Evolutionary conservation across 495 filamentous ascomycete genomes (phyloP).

Genomic region (Penicillium ochrochloron): DNA sequence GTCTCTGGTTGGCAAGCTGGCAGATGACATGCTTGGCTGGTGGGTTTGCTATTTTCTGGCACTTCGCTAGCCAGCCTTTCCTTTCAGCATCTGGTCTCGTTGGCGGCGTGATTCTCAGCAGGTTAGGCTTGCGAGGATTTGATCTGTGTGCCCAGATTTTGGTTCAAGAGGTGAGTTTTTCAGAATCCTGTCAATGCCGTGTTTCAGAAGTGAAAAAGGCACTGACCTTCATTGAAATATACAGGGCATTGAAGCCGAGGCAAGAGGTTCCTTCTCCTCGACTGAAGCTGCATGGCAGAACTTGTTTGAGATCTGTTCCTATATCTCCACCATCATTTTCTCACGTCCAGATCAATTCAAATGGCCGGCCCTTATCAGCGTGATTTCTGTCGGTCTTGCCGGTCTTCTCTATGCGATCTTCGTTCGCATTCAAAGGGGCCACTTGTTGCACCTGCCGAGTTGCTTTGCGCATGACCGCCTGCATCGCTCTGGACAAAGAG

Average conservation of each 20-base stretch:
- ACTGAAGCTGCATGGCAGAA: constrained; percentile 60
- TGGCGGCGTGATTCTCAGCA: constrained; percentile 48
- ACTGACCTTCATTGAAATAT: neutral
- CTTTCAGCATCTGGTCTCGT: constrained; percentile 44
- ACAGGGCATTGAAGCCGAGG: constrained; percentile 48
- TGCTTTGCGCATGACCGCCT: constrained; percentile 4
- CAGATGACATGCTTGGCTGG: constrained; percentile 48
- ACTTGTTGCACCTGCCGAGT: constrained; percentile 50
- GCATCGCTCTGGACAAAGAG: neutral
- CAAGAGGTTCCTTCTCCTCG: constrained; percentile 58
- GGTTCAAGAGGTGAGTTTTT: constrained; percentile 54
- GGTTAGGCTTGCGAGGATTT: constrained; percentile 61
- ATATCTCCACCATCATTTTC: constrained; percentile 54
- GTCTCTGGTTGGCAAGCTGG: constrained; percentile 59
- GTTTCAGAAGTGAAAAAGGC: too few relatives aligned
- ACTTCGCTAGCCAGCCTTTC: constrained; percentile 38
- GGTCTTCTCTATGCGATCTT: constrained; percentile 51
- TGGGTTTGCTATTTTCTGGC: constrained; percentile 20
- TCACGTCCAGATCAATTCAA: constrained; percentile 53
- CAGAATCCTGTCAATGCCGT: neutral
- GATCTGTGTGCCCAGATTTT: constrained; percentile 60
- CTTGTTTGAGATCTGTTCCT: constrained; percentile 61
- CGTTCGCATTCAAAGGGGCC: constrained; percentile 53
- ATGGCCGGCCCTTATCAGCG: constrained; percentile 53
- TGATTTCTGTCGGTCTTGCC: constrained; percentile 43